Evolutionary conservation across 2,329 filamentous ascomycete species (phyloP).

Genomic region (Capronia epimyces): DNA sequence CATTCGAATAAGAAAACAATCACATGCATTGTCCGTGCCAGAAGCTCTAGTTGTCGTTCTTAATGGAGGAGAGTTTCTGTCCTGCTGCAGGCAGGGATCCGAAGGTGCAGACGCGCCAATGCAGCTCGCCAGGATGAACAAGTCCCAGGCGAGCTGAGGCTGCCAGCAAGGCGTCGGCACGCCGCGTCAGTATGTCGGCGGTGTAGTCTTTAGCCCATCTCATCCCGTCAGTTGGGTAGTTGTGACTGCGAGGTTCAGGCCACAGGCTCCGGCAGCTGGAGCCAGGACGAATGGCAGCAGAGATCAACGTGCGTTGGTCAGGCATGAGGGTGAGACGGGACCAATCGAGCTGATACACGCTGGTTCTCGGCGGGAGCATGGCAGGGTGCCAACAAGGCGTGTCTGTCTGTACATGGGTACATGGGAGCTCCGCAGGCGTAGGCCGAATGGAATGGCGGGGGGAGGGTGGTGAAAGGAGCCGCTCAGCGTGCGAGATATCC

Average conservation of each 20-base stretch:
- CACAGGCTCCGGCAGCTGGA: background rate
- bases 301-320: background rate
- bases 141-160: slow-evolving; percentile 9
- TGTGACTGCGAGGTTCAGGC: background rate
- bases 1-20: background rate
- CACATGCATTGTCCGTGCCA: background rate
- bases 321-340: background rate
- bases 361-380: background rate
- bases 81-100: slow-evolving; percentile 12
- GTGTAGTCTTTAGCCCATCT: background rate
- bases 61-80: background rate
- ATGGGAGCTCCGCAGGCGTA: too few species aligned
- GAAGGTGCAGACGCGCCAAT: slow-evolving; percentile 16
- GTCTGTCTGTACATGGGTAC: background rate
- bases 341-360: slow-evolving; percentile 1
- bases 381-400: background rate
- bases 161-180: slow-evolving; percentile 1
- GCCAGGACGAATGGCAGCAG: too few species aligned
- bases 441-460: too few species aligned
- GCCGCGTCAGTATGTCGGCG: background rate
- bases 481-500: too few species aligned
- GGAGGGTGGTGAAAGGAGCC: too few species aligned
- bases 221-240: background rate
- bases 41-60: background rate
- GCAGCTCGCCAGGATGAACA: slow-evolving; percentile 3